Conservation (phyloP, 176 grass and related monocot species). For the Aegilops tauschii region DNA sequence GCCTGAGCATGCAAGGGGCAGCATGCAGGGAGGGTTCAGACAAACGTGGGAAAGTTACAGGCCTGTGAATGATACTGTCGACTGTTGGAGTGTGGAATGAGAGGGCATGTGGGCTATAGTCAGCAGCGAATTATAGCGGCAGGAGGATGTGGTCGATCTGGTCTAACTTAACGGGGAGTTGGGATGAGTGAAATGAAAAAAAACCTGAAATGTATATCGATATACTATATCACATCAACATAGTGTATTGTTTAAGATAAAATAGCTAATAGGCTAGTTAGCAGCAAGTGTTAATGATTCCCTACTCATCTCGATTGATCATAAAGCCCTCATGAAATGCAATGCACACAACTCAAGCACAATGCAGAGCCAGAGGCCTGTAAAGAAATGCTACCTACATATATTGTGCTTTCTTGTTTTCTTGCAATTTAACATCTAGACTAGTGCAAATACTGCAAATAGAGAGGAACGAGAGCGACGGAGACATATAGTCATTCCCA, state of each 20-base stretch:
- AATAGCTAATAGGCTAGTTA: background rate
- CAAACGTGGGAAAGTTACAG: conserved; percentile 57
- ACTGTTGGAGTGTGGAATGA: conserved; percentile 59
- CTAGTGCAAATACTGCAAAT: background rate
- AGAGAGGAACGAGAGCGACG: background rate
- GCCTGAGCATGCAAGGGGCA: conserved; percentile 46
- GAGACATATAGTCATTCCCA: no score
- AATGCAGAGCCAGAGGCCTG: background rate
- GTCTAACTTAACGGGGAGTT: background rate
- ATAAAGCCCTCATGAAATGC: conserved; percentile 23
- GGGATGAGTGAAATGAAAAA: background rate
- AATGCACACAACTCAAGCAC: background rate
- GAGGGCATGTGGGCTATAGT: conserved; percentile 63
- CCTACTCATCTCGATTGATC: conserved; percentile 18
- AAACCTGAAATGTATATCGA: background rate
- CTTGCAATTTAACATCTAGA: no score
- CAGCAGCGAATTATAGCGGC: conserved; percentile 52
- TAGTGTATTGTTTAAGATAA: background rate
- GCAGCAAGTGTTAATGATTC: conserved; percentile 8
- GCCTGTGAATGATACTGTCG: conserved; percentile 82
- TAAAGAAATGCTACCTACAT: background rate
- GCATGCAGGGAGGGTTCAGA: conserved; percentile 22
- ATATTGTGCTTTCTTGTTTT: background rate
- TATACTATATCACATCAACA: background rate
- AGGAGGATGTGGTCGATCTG: conserved; percentile 28